Percentiles rank a stretch among this genome's conserved stretches.
Evolutionary conservation across 2,329 filamentous ascomycete genomes (phyloP).

Genomic region (Verticillium albo-atrum): DNA sequence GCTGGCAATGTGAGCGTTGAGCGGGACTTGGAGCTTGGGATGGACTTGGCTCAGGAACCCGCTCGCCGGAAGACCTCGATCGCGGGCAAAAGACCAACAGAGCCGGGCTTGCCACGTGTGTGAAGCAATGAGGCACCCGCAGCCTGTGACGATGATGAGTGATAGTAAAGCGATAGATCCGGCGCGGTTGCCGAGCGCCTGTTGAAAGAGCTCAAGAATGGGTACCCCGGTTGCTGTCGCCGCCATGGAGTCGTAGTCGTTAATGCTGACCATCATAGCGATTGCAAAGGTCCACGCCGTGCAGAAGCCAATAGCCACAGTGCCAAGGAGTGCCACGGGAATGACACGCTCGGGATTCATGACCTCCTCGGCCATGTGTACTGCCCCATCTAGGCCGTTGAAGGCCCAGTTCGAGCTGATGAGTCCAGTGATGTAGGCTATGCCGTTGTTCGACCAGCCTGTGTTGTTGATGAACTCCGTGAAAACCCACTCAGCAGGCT

Average conservation of each 20-base stretch:
- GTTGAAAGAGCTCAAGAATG: conserved; percentile 6
- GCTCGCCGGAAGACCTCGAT: conserved; percentile 3
- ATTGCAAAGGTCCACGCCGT: conserved; percentile 24
- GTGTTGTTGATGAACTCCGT: conserved; percentile 21
- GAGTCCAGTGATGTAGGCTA: conserved; percentile 33
- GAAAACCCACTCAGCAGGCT: conserved; percentile 17
- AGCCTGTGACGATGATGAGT: neutral
- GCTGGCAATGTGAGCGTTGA: conserved; percentile 5
- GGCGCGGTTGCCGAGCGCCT: conserved; percentile 1
- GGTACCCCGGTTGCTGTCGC: neutral
- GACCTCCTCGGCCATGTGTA: conserved; percentile 33
- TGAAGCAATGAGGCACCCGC: conserved; percentile 8
- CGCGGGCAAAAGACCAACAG: conserved; percentile 8
- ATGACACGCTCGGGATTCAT: conserved; percentile 21
- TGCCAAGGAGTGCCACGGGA: conserved; percentile 25
- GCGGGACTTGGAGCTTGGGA: neutral
- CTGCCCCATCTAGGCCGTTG: conserved; percentile 28
- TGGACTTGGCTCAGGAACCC: neutral
- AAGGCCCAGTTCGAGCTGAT: conserved; percentile 31
- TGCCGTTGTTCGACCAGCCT: conserved; percentile 20
- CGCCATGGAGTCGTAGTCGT: conserved; percentile 11
- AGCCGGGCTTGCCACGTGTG: conserved; percentile 6
- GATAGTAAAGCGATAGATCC: neutral
- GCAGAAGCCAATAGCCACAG: conserved; percentile 25
- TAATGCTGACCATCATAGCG: conserved; percentile 19